These are phyloP conservation scores for Teunomyces pallodes DNA, from an alignment of 805 yeast genomes.

Conservation along the genomic window DNA sequence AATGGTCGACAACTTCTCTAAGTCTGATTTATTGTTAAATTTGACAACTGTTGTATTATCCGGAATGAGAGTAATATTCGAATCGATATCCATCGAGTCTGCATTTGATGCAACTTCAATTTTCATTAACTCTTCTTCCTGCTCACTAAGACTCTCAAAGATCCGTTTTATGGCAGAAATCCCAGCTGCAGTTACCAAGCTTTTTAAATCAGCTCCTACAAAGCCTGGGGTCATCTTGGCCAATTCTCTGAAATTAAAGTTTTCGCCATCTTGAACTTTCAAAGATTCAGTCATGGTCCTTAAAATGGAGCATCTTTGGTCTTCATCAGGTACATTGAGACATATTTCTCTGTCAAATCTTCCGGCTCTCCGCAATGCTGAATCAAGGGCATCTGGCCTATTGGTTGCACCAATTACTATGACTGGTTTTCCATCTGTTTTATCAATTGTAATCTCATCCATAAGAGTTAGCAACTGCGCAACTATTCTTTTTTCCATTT, in stretches of 20 bases:
- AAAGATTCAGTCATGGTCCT: constrained; percentile 67
- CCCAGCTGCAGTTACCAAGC: constrained; percentile 93
- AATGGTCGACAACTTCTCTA: constrained; percentile 54
- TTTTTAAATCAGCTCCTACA: constrained; percentile 96
- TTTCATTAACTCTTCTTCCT: constrained; percentile 28
- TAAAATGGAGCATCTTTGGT: constrained; percentile 72
- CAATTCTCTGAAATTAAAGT: constrained; percentile 63
- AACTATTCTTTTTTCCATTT: constrained; percentile 95
- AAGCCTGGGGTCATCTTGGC: constrained; percentile 96
- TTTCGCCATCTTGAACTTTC: constrained; percentile 54
- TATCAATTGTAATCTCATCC: constrained; percentile 86
- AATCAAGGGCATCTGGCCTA: constrained; percentile 91
- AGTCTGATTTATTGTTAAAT: constrained; percentile 33
- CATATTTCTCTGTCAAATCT: constrained; percentile 94
- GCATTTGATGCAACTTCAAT: constrained; percentile 4
- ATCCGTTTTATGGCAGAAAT: constrained; percentile 90
- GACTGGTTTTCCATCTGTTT: constrained; percentile 90
- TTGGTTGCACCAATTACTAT: constrained; percentile 95
- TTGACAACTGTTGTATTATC: constrained; percentile 13
- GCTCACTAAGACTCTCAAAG: constrained; percentile 56
- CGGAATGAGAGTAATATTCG: constrained; percentile 6
- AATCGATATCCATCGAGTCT: constrained; percentile 36
- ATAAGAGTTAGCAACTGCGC: constrained; percentile 92
- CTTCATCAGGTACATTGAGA: constrained; percentile 90
- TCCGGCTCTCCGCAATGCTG: constrained; percentile 95